Conservation (phyloP, 2,329 filamentous ascomycete species). For the Paecilomyces sp. region DNA sequence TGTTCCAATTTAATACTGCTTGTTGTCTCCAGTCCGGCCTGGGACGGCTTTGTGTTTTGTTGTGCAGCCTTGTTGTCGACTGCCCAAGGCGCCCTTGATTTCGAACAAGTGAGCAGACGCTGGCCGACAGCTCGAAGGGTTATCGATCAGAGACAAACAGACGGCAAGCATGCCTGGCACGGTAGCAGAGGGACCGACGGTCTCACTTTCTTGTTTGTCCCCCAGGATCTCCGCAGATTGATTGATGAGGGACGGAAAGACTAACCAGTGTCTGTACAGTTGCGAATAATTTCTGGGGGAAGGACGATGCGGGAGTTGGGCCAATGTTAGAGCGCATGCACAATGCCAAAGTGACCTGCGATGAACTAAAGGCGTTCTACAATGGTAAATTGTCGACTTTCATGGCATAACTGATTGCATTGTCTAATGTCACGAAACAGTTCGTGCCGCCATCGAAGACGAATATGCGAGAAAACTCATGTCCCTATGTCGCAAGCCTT, state of each 20-base stretch:
- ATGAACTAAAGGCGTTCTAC: constrained; percentile 91
- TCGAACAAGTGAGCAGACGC: constrained; percentile 23
- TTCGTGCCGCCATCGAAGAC: constrained; percentile 88
- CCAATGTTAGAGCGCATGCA: constrained; percentile 93
- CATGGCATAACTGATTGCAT: not conserved
- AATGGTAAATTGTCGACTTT: constrained; percentile 49
- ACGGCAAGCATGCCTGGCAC: constrained; percentile 51
- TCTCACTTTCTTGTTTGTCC: constrained; percentile 59
- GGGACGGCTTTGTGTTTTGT: not conserved
- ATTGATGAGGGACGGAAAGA: not conserved
- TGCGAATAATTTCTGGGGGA: constrained; percentile 99
- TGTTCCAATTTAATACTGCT: constrained; percentile 7
- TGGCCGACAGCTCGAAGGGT: constrained; percentile 25
- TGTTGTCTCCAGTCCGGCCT: constrained; percentile 1
- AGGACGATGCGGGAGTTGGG: constrained; percentile 90
- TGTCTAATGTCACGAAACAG: constrained; percentile 35
- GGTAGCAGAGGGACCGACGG: constrained; percentile 55
- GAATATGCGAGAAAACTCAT: constrained; percentile 89
- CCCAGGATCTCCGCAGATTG: not conserved
- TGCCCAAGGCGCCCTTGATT: constrained; percentile 5
- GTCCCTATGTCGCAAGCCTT: constrained; percentile 74
- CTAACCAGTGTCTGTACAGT: constrained; percentile 51
- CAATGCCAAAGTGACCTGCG: constrained; percentile 85
- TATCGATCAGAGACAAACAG: constrained; percentile 8
- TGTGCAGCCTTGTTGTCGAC: not conserved